These are phyloP conservation scores for Botrytis sinoallii DNA, from an alignment of 2,329 filamentous ascomycete genomes.

Conservation along the genomic window DNA sequence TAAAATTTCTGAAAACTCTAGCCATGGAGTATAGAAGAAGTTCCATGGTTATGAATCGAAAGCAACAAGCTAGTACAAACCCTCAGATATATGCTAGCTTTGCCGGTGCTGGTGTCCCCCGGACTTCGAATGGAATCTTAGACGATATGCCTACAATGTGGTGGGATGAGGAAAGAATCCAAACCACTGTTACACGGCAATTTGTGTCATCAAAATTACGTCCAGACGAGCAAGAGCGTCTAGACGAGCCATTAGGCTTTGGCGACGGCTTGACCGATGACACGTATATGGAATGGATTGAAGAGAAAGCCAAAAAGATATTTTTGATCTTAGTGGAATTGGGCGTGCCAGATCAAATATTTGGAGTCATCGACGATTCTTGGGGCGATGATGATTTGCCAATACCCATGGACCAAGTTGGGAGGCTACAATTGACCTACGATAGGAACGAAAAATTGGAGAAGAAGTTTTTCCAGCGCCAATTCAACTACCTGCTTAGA, in stretches of 20 bases:
- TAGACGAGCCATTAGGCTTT: constrained; percentile 63
- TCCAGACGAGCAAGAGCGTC: constrained; percentile 58
- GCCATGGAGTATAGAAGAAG: constrained; percentile 35
- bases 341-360: constrained; percentile 69
- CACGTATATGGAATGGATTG: constrained; percentile 77
- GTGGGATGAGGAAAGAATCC: constrained; percentile 71
- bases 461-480: constrained; percentile 65
- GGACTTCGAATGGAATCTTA: constrained; percentile 32
- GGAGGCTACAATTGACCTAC: constrained; percentile 58
- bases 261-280: constrained; percentile 65
- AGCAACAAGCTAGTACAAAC: constrained; percentile 21
- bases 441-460: constrained; percentile 61
- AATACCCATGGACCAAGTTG: constrained; percentile 62
- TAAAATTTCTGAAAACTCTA: background rate
- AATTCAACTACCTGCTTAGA: constrained; percentile 68
- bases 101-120: constrained; percentile 27
- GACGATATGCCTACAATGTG: constrained; percentile 46
- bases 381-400: constrained; percentile 77
- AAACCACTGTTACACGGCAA: constrained; percentile 64
- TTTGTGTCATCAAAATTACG: constrained; percentile 65
- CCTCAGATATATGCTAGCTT: constrained; percentile 37
- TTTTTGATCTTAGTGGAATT: constrained; percentile 71
- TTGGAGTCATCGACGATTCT: constrained; percentile 69
- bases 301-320: constrained; percentile 63
- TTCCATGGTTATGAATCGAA: constrained; percentile 30